A percentile compares a stretch with the other conserved stretches of the same genome.
phyloP scores from a whole-genome alignment of 1,284 basidiomycete genomes.

The Meira miltonrushii region DNA sequence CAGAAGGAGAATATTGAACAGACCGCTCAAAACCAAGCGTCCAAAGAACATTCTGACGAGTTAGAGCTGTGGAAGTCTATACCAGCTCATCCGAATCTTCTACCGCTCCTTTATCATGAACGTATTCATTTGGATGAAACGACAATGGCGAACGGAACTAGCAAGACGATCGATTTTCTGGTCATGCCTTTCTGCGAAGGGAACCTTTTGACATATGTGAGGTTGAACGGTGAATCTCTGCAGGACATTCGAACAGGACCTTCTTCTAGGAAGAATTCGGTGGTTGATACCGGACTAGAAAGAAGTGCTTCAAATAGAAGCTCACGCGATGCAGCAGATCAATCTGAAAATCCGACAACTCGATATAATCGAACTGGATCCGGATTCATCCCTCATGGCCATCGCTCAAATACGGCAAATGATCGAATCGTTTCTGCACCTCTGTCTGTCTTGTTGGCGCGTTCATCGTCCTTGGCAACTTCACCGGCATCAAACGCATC shows the following conservation, averaged over 20 bases:
- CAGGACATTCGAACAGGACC: not conserved
- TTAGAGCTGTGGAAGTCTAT: conserved; percentile 34
- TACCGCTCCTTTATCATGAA: conserved; percentile 37
- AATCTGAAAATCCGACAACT: not conserved
- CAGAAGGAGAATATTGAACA: conserved; percentile 10
- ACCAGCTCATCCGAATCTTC: conserved; percentile 32
- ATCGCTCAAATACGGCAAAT: conserved; percentile 1
- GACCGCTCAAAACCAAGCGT: not conserved
- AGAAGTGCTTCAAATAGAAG: not conserved
- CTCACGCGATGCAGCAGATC: not conserved
- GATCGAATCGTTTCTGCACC: not conserved
- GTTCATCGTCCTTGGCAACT: not conserved
- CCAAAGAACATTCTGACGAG: conserved; percentile 21
- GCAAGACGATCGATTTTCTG: conserved; percentile 19
- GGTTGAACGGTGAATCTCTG: conserved; percentile 24
- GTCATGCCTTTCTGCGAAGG: conserved; percentile 43
- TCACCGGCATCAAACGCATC: conserved; percentile 5
- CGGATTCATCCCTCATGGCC: conserved; percentile 1
- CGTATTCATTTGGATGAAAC: conserved; percentile 10
- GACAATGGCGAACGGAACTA: not conserved
- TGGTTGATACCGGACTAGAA: not conserved
- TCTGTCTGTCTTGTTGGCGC: not conserved
- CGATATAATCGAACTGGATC: conserved; percentile 4
- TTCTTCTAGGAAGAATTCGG: not conserved
- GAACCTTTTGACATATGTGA: conserved; percentile 38